Conservation (phyloP, 1,284 basidiomycete species). For the Thelephora terrestris region DNA sequence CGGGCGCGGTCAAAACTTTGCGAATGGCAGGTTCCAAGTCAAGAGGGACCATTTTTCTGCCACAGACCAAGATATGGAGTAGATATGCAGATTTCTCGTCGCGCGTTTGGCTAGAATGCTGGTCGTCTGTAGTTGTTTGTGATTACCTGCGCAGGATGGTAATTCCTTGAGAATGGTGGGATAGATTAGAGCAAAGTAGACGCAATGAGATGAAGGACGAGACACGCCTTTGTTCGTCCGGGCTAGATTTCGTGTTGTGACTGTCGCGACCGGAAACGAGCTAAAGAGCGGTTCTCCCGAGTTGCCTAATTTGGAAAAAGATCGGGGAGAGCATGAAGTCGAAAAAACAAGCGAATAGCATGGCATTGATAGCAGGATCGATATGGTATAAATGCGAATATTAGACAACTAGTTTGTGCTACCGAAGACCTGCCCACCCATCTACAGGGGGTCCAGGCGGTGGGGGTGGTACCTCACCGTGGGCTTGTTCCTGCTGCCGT, state of each 20-base stretch:
- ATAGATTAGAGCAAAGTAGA: too few relatives aligned
- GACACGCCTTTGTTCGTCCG: too few relatives aligned
- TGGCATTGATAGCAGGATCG: neutral
- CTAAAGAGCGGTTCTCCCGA: too few relatives aligned
- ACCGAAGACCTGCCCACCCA: slow-evolving; percentile 57
- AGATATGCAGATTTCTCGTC: too few relatives aligned
- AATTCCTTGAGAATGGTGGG: too few relatives aligned
- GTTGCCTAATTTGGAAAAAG: too few relatives aligned
- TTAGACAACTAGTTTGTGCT: neutral
- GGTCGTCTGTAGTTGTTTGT: too few relatives aligned
- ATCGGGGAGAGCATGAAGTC: neutral
- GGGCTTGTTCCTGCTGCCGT: slow-evolving; percentile 29
- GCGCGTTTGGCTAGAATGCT: too few relatives aligned
- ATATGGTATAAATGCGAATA: neutral
- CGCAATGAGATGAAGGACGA: too few relatives aligned
- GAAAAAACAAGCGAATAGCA: neutral
- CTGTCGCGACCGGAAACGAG: too few relatives aligned
- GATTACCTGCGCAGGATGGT: too few relatives aligned
- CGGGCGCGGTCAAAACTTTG: slow-evolving; percentile 58
- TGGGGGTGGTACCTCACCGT: slow-evolving; percentile 44
- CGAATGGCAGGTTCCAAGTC: slow-evolving; percentile 41
- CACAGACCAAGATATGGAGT: neutral
- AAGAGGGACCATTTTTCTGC: neutral
- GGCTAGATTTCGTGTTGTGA: too few relatives aligned
- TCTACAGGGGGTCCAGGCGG: slow-evolving; percentile 50